Base-by-base conservation (phyloP, 1,139 yeast species). In the Nakaseomyces bracarensis region DNA sequence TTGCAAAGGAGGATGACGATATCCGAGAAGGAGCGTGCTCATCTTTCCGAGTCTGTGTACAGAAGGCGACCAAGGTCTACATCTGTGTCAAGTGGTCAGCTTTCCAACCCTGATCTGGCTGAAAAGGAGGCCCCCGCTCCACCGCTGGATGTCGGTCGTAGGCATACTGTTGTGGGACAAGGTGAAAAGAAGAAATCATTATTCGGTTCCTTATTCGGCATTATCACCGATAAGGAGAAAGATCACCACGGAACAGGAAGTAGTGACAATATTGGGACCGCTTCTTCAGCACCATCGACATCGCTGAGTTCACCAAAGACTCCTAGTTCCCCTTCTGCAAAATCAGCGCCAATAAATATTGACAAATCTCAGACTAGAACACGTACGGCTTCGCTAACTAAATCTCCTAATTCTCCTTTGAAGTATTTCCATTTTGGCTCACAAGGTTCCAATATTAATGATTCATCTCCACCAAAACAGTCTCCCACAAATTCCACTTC, bases 131-230 rank as follows among this genome's bases (percentile, higher is more conserved):
- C 18, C 7, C 30, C 30, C 8, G 18, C 10, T 6, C n/a, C 38
- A 18, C 21, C 16, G 10, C 16, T 10, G 16, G 41, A 34, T 33
- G 10, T 4, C 21, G 2, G 13, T n/a, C 20, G 36, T 9, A 33
- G 36, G 19, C 36, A 33, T 11, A 33, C 16, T 21, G 18, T 22
- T 22, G 37, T 21, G 5, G 37, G 27, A 14, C 13, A 25, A 6
- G 26, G 26, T 19, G 35, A 44, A 44, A 40, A 21, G 21, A 50
- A 44, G 36, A 51, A 48, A 39, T 51, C 56, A 8, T 31, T 53
- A 4, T 43, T 52, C 5, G 47, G 48, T 28, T 45, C 53, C n/a
- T 18, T 51, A 15, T 51, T 51, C 35, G 46, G 49, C 10, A 48
- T 42, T 29, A 33, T n/a, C 8, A 33, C 26, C 5, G 36, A 33